Conservation (phyloP, 352 stramenopile species). For the Aphanomyces cochlioides region DNA sequence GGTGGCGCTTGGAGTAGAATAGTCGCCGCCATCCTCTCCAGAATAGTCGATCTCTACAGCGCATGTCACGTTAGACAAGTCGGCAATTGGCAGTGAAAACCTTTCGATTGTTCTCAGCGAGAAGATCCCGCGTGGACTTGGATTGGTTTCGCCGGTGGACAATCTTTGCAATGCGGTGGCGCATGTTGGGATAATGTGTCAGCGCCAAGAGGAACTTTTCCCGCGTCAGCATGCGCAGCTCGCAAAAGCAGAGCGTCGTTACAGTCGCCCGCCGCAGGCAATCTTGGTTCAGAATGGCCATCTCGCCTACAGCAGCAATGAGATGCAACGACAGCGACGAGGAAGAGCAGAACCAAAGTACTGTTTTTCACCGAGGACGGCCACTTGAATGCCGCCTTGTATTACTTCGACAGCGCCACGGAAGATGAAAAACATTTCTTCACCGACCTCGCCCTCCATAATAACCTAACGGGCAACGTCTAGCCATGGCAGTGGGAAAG, state of each 20-base stretch:
- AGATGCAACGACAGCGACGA: not conserved
- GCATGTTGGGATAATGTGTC: slow-evolving; percentile 68
- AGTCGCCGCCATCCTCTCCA: slow-evolving; percentile 54
- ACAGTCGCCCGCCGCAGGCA: slow-evolving; percentile 67
- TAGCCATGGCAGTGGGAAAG: not conserved
- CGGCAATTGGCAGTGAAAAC: slow-evolving; percentile 31
- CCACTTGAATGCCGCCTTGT: slow-evolving; percentile 53
- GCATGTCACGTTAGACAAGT: not conserved
- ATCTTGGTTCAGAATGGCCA: slow-evolving; percentile 76
- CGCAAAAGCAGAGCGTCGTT: slow-evolving; percentile 72
- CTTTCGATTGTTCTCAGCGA: slow-evolving; percentile 27
- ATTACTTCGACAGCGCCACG: slow-evolving; percentile 68
- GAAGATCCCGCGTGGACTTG: slow-evolving; percentile 14
- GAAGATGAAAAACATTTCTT: slow-evolving; percentile 87
- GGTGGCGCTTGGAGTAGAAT: slow-evolving; percentile 20
- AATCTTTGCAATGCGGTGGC: slow-evolving; percentile 70
- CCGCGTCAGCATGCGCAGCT: slow-evolving; percentile 72
- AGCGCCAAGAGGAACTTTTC: slow-evolving; percentile 77
- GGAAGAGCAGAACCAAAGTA: slow-evolving; percentile 50
- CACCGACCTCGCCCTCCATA: slow-evolving; percentile 70
- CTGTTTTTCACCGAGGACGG: slow-evolving; percentile 68
- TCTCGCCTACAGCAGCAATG: slow-evolving; percentile 38
- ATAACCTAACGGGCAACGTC: slow-evolving; percentile 39
- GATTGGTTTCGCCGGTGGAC: slow-evolving; percentile 56
- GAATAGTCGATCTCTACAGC: slow-evolving; percentile 27